These are phyloP conservation scores for Babesia gibsoni DNA, from an alignment of 169 alveolate species.

Conservation along the genomic window DNA sequence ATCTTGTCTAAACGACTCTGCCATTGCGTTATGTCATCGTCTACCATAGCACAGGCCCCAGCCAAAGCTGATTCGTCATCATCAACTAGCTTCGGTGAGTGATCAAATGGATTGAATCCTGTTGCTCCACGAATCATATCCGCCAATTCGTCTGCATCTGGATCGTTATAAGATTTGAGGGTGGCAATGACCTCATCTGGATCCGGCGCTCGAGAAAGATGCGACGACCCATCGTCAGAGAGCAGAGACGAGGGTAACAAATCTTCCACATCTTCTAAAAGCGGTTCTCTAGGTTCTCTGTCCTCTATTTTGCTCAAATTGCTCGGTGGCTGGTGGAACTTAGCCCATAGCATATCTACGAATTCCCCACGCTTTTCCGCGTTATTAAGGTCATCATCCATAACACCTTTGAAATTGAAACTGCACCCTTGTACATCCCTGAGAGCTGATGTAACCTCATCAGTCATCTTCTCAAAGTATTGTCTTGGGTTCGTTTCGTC, in stretches of 20 bases:
- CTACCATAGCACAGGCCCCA: conserved; percentile 46
- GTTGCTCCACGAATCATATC: conserved; percentile 34
- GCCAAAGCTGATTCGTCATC: conserved; percentile 21
- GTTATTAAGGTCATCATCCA: conserved; percentile 12
- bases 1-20: conserved; percentile 6
- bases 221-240: not conserved
- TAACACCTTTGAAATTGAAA: conserved; percentile 20
- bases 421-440: conserved; percentile 55
- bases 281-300: conserved; percentile 8
- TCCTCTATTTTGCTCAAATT: conserved; percentile 9
- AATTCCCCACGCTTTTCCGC: conserved; percentile 38
- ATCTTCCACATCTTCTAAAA: conserved; percentile 23
- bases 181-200: conserved; percentile 4
- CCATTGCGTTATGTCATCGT: conserved; percentile 50
- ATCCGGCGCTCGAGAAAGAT: not conserved
- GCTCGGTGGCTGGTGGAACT: conserved; percentile 50
- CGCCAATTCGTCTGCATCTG: conserved; percentile 47
- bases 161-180: conserved; percentile 29
- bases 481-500: conserved; percentile 8
- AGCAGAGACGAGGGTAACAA: not conserved
- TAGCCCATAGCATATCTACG: conserved; percentile 31
- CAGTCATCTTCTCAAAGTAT: conserved; percentile 34
- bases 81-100: conserved; percentile 24
- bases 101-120: conserved; percentile 39
- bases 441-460: conserved; percentile 41